phyloP scores from a whole-genome alignment of 257 asterid species.

The Verbena officinalis region DNA sequence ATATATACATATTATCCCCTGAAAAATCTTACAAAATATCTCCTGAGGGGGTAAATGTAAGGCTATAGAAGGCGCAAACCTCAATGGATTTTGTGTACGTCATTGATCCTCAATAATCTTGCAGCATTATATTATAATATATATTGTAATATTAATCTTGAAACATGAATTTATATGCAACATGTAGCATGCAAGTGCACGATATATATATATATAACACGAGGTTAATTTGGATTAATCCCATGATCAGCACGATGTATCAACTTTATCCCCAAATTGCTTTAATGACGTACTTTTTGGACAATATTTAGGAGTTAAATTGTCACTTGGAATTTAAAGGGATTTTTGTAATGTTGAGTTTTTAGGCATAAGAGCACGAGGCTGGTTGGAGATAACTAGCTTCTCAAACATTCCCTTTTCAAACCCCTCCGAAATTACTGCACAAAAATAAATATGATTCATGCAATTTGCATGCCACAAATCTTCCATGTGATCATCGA shows the following conservation, averaged over 20 bases:
- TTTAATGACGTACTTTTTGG: conserved; percentile 5
- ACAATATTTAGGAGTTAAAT: conserved; percentile 22
- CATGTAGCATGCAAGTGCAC: conserved; percentile 6
- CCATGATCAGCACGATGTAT: background rate
- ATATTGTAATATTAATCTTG: no score
- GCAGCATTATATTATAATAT: no score
- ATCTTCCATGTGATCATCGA: conserved; percentile 44
- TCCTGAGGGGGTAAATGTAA: no score
- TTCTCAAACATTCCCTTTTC: conserved; percentile 34
- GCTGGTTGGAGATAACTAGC: conserved; percentile 39
- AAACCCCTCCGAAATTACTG: conserved; percentile 31
- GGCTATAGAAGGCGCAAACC: no score
- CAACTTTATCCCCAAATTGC: conserved; percentile 4
- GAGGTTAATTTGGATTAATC: background rate
- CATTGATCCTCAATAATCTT: no score
- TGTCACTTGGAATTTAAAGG: conserved; percentile 28
- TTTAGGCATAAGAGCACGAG: conserved; percentile 37
- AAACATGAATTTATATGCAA: background rate
- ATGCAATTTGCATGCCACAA: conserved; percentile 32
- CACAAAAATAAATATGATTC: conserved; percentile 28
- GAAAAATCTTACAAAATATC: no score
- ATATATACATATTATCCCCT: no score
- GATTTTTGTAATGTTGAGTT: conserved; percentile 30
- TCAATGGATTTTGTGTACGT: no score
- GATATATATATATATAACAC: no score